phyloP scores from a whole-genome alignment of 805 yeast genomes.

The Groenewaldozyma tartarivorans region DNA sequence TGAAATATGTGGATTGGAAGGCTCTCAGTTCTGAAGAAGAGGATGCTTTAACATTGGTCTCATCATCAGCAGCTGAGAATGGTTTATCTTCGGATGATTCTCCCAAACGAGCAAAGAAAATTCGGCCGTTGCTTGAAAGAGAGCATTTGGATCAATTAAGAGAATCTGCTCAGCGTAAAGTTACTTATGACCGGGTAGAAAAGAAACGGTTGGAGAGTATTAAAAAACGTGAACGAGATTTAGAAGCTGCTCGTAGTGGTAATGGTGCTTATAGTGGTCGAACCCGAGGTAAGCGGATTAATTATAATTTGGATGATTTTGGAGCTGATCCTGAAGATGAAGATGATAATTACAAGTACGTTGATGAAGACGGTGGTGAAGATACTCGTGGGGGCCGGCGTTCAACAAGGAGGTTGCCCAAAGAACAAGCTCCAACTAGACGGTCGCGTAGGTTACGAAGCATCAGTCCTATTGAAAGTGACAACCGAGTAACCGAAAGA shows the following conservation, averaged over 20 bases:
- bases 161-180: neutral
- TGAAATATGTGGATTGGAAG: conserved; percentile 26
- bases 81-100: conserved; percentile 1
- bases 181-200: neutral
- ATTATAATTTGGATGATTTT: conserved; percentile 19
- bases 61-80: neutral
- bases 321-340: conserved; percentile 5
- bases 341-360: conserved; percentile 1
- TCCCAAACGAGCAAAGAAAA: conserved; percentile 4
- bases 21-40: conserved; percentile 23
- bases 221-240: conserved; percentile 15
- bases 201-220: conserved; percentile 6
- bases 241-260: conserved; percentile 16
- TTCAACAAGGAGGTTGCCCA: conserved; percentile 1
- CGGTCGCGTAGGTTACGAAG: no score
- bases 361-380: neutral
- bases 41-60: conserved; percentile 19
- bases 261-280: conserved; percentile 25
- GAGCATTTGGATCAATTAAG: no score
- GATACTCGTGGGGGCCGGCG: neutral
- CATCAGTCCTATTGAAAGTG: no score
- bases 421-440: no score
- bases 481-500: no score
- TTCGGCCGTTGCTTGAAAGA: conserved; percentile 2
- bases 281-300: conserved; percentile 24